phyloP scores from a whole-genome alignment of 2,329 filamentous ascomycete genomes.

The Pseudocercospora fijiensis region DNA sequence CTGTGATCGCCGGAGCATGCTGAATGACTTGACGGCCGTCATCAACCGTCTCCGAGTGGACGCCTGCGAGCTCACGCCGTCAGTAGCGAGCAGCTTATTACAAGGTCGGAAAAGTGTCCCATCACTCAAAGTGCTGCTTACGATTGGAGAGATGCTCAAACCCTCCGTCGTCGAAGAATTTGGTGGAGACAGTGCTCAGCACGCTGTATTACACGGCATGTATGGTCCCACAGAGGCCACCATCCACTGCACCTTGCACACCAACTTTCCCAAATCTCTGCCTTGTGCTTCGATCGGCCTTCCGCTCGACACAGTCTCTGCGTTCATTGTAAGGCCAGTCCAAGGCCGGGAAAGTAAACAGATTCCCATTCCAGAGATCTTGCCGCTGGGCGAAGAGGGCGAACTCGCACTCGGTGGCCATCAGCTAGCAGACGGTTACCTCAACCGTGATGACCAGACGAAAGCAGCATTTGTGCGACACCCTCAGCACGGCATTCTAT shows the following conservation, averaged over 20 bases:
- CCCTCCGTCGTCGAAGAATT: constrained; percentile 74
- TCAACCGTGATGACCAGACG: constrained; percentile 78
- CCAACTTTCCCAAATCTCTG: constrained; percentile 57
- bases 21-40: constrained; percentile 70
- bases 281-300: constrained; percentile 70
- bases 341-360: background rate
- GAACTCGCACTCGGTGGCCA: constrained; percentile 79
- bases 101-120: constrained; percentile 67
- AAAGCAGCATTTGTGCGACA: constrained; percentile 67
- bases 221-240: constrained; percentile 91
- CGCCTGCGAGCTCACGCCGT: constrained; percentile 85
- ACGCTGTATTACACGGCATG: constrained; percentile 82
- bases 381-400: constrained; percentile 67
- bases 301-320: constrained; percentile 78
- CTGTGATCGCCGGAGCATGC: constrained; percentile 66
- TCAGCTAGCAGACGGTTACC: constrained; percentile 76
- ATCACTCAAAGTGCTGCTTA: constrained; percentile 68
- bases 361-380: constrained; percentile 43
- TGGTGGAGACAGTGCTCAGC: constrained; percentile 55
- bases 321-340: constrained; percentile 59
- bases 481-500: constrained; percentile 64
- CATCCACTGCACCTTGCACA: constrained; percentile 81
- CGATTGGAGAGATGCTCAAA: constrained; percentile 92
- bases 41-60: constrained; percentile 69
- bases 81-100: constrained; percentile 76